Conservation (phyloP, 2,329 filamentous ascomycete species). For the Emmonsiellopsis sp. region DNA sequence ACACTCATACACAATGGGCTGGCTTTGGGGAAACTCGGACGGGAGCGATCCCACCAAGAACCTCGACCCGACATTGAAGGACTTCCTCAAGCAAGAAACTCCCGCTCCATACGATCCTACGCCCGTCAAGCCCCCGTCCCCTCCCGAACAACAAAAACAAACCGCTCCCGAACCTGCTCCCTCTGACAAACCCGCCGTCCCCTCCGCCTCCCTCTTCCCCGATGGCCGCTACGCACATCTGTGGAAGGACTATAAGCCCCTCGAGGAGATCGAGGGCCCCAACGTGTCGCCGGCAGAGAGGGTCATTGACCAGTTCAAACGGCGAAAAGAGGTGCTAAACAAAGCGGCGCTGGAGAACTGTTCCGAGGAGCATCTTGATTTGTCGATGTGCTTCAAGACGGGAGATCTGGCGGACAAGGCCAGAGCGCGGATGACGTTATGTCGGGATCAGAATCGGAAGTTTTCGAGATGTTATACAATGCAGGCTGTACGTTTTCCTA, state of each 20-base stretch:
- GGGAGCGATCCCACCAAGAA: slow-evolving; percentile 53
- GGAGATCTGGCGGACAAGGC: slow-evolving; percentile 56
- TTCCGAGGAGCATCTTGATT: slow-evolving; percentile 71
- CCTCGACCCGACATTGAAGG: slow-evolving; percentile 72
- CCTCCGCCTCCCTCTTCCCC: slow-evolving; percentile 49
- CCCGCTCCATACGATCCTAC: slow-evolving; percentile 55
- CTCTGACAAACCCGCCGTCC: slow-evolving; percentile 25
- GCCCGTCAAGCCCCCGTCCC: slow-evolving; percentile 14
- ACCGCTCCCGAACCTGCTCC: slow-evolving; percentile 13
- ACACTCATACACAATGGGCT: slow-evolving; percentile 43
- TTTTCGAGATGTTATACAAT: slow-evolving; percentile 85
- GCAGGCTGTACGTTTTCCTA: slow-evolving; percentile 55
- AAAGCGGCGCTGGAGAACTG: slow-evolving; percentile 87
- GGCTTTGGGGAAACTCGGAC: slow-evolving; percentile 50
- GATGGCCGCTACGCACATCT: slow-evolving; percentile 74
- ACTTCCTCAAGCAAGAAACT: slow-evolving; percentile 76
- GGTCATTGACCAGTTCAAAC: slow-evolving; percentile 75
- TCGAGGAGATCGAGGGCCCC: slow-evolving; percentile 57
- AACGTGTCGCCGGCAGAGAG: slow-evolving; percentile 72
- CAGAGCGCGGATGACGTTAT: slow-evolving; percentile 58
- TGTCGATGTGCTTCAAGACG: slow-evolving; percentile 70
- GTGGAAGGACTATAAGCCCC: slow-evolving; percentile 83
- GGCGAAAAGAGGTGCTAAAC: slow-evolving; percentile 67
- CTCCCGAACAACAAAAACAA: slow-evolving; percentile 4
- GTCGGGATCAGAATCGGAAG: slow-evolving; percentile 61